Percentiles rank a stretch among this genome's conserved stretches.
Evolutionary conservation across 2,329 filamentous ascomycete species (phyloP).

Genomic region (Reticulascus tulasneorum): DNA sequence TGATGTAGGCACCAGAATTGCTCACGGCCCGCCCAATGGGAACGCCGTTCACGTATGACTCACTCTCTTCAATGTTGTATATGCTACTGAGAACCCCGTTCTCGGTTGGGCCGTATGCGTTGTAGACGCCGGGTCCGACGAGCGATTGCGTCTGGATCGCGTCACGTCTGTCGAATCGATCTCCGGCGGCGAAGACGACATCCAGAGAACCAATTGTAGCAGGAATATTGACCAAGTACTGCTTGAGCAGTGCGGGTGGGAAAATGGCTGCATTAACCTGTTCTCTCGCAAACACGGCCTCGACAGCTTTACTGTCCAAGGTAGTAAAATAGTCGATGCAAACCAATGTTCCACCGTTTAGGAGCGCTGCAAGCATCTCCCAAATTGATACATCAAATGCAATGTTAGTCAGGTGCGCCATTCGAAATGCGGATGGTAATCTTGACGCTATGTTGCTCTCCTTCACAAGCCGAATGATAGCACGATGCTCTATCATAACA

Average conservation of each 20-base stretch:
- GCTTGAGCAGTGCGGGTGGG: slow-evolving; percentile 9
- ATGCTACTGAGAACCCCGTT: no score
- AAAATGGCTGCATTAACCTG: slow-evolving; percentile 30
- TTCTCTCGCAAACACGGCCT: slow-evolving; percentile 19
- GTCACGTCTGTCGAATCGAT: slow-evolving; percentile 12
- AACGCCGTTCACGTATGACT: no score
- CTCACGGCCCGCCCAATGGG: no score
- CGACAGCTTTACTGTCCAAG: slow-evolving; percentile 9
- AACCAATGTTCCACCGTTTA: slow-evolving; percentile 15
- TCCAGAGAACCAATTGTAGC: slow-evolving; percentile 29
- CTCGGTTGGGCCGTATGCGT: no score
- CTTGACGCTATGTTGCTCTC: no score
- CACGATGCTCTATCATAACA: no score
- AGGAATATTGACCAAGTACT: slow-evolving; percentile 24
- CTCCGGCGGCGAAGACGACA: slow-evolving; percentile 31
- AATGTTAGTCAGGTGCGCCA: slow-evolving; percentile 14
- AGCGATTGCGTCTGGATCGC: slow-evolving; percentile 1
- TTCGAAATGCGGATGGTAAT: no score
- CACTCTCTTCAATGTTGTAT: no score
- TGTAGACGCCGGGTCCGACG: slow-evolving; percentile 13
- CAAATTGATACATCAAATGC: slow-evolving; percentile 15
- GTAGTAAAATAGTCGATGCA: slow-evolving; percentile 15
- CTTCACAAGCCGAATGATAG: no score
- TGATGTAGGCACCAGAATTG: no score
- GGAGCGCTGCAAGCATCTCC: slow-evolving; percentile 15